Evolutionary conservation across 2,329 filamentous ascomycete species (phyloP).

Genomic region (Shiraia sp.): DNA sequence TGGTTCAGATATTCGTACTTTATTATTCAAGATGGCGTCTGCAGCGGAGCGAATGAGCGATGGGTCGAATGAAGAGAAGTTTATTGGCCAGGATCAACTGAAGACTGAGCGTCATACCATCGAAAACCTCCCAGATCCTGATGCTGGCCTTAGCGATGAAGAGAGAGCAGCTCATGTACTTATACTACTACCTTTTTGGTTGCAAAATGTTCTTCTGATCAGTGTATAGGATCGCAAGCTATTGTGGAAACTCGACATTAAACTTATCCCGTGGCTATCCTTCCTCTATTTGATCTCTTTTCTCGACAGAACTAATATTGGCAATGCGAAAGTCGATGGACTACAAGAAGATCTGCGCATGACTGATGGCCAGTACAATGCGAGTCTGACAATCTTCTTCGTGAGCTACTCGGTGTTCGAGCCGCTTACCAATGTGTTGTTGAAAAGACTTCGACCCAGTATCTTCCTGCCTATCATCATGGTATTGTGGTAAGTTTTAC

Average conservation of each 20-base stretch:
- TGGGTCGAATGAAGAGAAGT: conserved; percentile 25
- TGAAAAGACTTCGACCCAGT: conserved; percentile 75
- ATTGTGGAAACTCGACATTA: conserved; percentile 64
- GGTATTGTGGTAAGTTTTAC: conserved; percentile 45
- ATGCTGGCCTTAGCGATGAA: conserved; percentile 66
- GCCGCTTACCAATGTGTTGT: conserved; percentile 75
- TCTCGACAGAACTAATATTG: conserved; percentile 74
- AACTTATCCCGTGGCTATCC: conserved; percentile 68
- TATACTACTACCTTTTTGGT: not conserved
- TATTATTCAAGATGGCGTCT: conserved; percentile 19
- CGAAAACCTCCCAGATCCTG: conserved; percentile 55
- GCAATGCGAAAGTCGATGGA: conserved; percentile 68
- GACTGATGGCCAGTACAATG: conserved; percentile 69
- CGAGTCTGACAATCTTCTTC: conserved; percentile 81
- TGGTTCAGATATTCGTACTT: not conserved
- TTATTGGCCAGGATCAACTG: conserved; percentile 15
- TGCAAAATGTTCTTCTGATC: not conserved
- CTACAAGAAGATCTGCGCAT: conserved; percentile 64
- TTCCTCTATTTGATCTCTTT: conserved; percentile 76
- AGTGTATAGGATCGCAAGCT: conserved; percentile 61
- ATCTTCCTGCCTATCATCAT: conserved; percentile 84
- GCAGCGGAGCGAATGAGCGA: conserved; percentile 24
- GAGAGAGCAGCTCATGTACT: conserved; percentile 65
- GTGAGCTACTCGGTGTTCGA: conserved; percentile 82
- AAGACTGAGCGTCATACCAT: conserved; percentile 14